Evolutionary conservation across 106 monocot species (phyloP), one percentile per base, ranked within the genome.

Genomic region (Cymbidium sinense): DNA sequence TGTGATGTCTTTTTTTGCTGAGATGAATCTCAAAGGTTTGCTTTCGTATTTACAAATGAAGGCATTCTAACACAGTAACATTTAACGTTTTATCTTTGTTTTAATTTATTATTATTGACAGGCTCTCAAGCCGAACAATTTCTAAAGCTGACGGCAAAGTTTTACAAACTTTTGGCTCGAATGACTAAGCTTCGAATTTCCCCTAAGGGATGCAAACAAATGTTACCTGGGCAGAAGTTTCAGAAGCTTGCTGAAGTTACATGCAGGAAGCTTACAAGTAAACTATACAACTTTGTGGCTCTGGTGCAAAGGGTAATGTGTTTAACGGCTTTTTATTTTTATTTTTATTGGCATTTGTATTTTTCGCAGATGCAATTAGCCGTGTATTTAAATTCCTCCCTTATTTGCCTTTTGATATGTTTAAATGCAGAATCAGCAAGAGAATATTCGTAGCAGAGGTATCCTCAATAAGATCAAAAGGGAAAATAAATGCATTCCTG

Each of bases 21-120:
- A 87, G 80, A 98, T 94, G 94, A 90, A 86, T 36, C 98, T 98
- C 41, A 89, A 85, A 31, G 98, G 98, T 90, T 83, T 54, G 44
- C n/a, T 65, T 61, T 64, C 51, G 19, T 74, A 3, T 25, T 74
- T 25, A 27, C 27, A 43, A 44, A 44, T 73, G 70, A 35, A 36
- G 2, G 15, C 15, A 70, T 70, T 17, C 18, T 0, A 13, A 34
- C 18, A 20, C 17, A 67, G 7, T 33, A 21, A 28, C 13, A 13
- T 15, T 47, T 12, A 47, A 47, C 11, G 11, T 21, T 15, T 36
- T 72, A 21, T 39, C 12, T 72, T 4, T 37, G 5, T 15, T 72
- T 4, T 35, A 15, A 70, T 34, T 12, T 25, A 34, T 73, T 19
- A 74, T 25, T n/a, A 37, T 37, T 76, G 67, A 33, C 82, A 98